Conservation (phyloP, 116 monocot species). For the Zostera marina region DNA sequence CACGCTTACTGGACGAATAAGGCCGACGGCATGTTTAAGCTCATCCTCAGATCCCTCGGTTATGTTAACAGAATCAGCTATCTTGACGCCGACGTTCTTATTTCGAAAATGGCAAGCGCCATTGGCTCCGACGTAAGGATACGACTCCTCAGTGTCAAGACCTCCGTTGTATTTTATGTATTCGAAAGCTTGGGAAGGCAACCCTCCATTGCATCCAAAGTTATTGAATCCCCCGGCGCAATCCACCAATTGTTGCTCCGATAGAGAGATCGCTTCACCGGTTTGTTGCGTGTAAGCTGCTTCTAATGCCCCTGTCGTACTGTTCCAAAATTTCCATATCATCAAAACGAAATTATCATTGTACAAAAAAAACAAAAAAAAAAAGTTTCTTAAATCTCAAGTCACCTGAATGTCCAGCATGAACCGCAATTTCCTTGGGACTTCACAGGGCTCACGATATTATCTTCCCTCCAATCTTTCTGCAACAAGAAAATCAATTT, state of each 20-base stretch:
- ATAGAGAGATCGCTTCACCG: slow-evolving; percentile 60
- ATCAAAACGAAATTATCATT: too few relatives aligned
- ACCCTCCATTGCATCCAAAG: slow-evolving; percentile 84
- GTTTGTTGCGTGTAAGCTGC: slow-evolving; percentile 79
- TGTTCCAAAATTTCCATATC: too few relatives aligned
- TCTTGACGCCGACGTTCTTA: slow-evolving; percentile 66
- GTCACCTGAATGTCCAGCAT: slow-evolving; percentile 99
- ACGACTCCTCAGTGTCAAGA: slow-evolving; percentile 80
- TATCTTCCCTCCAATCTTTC: slow-evolving; percentile 95
- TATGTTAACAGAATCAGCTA: slow-evolving; percentile 66
- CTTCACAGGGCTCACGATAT: slow-evolving; percentile 86
- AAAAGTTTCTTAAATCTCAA: neutral
- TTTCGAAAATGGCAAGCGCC: slow-evolving; percentile 48
- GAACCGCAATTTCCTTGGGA: slow-evolving; percentile 76
- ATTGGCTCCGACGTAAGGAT: slow-evolving; percentile 77
- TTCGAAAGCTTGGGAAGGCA: slow-evolving; percentile 92
- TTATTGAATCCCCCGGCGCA: slow-evolving; percentile 71
- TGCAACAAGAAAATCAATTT: slow-evolving; percentile 10
- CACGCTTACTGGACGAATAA: slow-evolving; percentile 84
- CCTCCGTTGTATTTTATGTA: slow-evolving; percentile 93
- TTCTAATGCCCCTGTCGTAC: slow-evolving; percentile 91
- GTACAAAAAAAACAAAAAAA: too few relatives aligned
- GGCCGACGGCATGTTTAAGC: slow-evolving; percentile 66
- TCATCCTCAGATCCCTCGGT: slow-evolving; percentile 89
- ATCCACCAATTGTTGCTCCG: slow-evolving; percentile 91